phyloP scores from a whole-genome alignment of 2,329 filamentous ascomycete species.

The Fusarium bactridioides region DNA sequence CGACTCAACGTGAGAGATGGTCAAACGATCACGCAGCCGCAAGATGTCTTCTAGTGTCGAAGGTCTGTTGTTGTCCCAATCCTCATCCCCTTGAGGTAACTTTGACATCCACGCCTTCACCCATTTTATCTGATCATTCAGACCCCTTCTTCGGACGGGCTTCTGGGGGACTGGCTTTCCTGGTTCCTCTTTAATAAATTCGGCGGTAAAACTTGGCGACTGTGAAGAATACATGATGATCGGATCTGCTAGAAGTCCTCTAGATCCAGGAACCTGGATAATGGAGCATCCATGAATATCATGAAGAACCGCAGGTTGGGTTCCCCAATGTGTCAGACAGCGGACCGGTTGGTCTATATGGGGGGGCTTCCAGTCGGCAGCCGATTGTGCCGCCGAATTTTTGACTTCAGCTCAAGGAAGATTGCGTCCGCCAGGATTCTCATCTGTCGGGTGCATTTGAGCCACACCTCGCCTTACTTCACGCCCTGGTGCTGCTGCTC shows the following conservation, averaged over 20 bases:
- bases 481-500: slow-evolving; percentile 20
- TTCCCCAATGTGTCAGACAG: slow-evolving; percentile 20
- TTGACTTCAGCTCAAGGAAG: slow-evolving; percentile 27
- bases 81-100: slow-evolving; percentile 39
- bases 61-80: slow-evolving; percentile 39
- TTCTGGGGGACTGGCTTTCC: slow-evolving; percentile 37
- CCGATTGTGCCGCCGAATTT: slow-evolving; percentile 37
- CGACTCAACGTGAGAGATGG: slow-evolving; percentile 29
- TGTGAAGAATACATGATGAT: slow-evolving; percentile 32
- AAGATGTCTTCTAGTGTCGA: slow-evolving; percentile 34
- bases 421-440: slow-evolving; percentile 27
- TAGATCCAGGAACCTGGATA: slow-evolving; percentile 14
- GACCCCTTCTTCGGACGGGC: slow-evolving; percentile 35
- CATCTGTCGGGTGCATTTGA: slow-evolving; percentile 19
- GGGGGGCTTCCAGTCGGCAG: slow-evolving; percentile 29
- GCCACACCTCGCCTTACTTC: slow-evolving; percentile 30
- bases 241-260: slow-evolving; percentile 13
- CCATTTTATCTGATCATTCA: slow-evolving; percentile 40
- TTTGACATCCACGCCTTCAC: slow-evolving; percentile 39
- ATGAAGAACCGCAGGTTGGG: slow-evolving; percentile 23
- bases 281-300: slow-evolving; percentile 24
- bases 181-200: slow-evolving; percentile 39
- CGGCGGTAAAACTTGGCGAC: slow-evolving; percentile 31
- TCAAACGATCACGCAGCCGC: slow-evolving; percentile 28
- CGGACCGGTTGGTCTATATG: slow-evolving; percentile 28